Base-by-base conservation (phyloP, 73 alveolate genomes). In the Paramecium sexaurelia region DNA sequence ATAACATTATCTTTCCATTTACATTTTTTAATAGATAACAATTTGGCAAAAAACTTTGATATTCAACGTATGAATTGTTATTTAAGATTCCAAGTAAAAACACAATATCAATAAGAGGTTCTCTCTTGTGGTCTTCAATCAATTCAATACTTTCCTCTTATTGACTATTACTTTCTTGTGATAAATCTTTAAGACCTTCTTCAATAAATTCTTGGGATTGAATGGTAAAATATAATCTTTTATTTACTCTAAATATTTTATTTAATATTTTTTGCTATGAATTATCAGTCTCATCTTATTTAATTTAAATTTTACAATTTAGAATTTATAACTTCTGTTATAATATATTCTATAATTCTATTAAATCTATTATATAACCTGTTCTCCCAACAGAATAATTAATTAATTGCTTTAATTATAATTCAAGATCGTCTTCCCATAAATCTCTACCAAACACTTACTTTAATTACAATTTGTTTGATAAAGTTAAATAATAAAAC, bases 351-450 rank as follows among this genome's bases (percentile, higher is more conserved):
- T 78, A 15, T 45, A 78, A 45, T 78, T 78, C 55, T 24, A 78
- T 39, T 17, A 41, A 29, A 41, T 78, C 90, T 2, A 78, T 29
- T 8, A 78, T 78, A 24, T 78, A 78, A 26, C 90, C 90, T 10
- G 75, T 78, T 78, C 90, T 78, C 20, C 90, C 90, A 7, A 78
- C 55, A 20, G 20, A 11, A 24, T 41, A 78, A 24, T 78, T 45
- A 3, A 78, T 78, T 5, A 78, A 43, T 9, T 78, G 24, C 11
- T 39, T 41, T 15, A 78, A 41, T 15, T 78, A 13, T 4, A 78
- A n/a, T 15, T 22, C 27, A 40, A 78, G 17, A n/a, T 78, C n/a
- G 20, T 78, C 90, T 13, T 26, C 55, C 90, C 90, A 78, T 19
- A 22, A 4, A 78, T 78, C 71, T 43, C 24, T 78, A 0, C 33